phyloP scores from a whole-genome alignment of 768 basidiomycete species.

The Cystofilobasidium macerans region DNA sequence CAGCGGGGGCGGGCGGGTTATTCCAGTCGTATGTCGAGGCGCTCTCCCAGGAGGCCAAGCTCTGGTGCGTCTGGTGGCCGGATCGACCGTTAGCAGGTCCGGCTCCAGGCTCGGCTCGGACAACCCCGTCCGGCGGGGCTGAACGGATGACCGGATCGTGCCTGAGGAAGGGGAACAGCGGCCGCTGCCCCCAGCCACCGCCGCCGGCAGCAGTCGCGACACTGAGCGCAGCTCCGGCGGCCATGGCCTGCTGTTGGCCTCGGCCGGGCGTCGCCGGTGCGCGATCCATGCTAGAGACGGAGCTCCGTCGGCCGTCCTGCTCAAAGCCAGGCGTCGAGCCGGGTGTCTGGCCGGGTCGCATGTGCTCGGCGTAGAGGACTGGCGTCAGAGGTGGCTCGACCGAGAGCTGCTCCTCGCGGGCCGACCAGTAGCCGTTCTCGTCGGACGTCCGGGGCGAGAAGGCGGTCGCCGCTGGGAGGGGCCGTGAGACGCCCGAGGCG shows the following conservation, averaged over 20 bases:
- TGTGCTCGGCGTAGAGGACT: neutral
- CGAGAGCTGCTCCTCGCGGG: neutral
- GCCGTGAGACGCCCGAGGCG: neutral
- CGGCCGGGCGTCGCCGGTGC: neutral
- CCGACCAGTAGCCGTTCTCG: neutral
- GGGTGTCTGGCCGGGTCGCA: neutral
- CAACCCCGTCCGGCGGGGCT: no score
- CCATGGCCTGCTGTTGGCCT: no score
- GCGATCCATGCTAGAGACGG: neutral
- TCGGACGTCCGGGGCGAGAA: neutral
- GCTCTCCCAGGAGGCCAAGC: neutral
- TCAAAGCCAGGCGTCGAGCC: neutral
- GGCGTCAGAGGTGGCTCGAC: neutral
- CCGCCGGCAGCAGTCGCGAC: no score
- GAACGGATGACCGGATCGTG: neutral
- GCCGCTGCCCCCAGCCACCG: neutral
- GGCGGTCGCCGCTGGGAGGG: neutral
- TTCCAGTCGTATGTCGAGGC: constrained; percentile 5
- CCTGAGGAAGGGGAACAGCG: neutral
- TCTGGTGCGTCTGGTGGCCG: neutral
- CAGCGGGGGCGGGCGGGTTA: neutral
- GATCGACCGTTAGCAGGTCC: neutral
- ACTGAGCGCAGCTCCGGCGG: no score
- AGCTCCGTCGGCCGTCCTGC: neutral
- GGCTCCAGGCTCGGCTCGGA: no score